phyloP scores from a whole-genome alignment of 805 yeast genomes.

The Spathaspora gorwiae region DNA sequence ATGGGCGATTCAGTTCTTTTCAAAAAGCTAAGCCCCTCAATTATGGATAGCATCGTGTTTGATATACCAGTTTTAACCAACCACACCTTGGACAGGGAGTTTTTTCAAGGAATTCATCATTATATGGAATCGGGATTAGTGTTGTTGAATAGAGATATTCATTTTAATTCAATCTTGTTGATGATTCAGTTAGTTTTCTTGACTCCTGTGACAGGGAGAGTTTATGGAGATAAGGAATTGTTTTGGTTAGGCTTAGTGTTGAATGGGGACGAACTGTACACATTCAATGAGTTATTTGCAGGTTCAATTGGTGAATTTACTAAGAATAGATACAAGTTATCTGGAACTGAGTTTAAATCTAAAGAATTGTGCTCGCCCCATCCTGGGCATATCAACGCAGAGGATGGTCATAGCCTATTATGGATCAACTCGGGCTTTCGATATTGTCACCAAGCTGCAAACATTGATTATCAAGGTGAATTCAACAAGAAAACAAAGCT shows the following conservation, averaged over 20 bases:
- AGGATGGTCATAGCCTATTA: constrained; percentile 30
- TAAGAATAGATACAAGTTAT: constrained; percentile 19
- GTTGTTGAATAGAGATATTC: constrained; percentile 22
- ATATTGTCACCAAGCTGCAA: constrained; percentile 24
- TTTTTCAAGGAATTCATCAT: constrained; percentile 33
- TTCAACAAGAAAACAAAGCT: constrained; percentile 16
- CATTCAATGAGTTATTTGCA: constrained; percentile 47
- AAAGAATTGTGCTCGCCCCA: constrained; percentile 38
- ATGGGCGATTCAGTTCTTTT: constrained; percentile 38
- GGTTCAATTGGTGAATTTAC: constrained; percentile 47
- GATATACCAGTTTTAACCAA: constrained; percentile 30
- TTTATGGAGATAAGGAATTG: constrained; percentile 77
- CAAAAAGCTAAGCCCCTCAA: constrained; percentile 40
- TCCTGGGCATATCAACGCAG: constrained; percentile 35
- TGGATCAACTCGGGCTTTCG: constrained; percentile 43
- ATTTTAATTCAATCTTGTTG: constrained; percentile 25
- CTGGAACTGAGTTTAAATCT: constrained; percentile 17
- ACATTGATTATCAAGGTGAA: constrained; percentile 16
- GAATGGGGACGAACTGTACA: constrained; percentile 48
- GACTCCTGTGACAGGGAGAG: constrained; percentile 16
- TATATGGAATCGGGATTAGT: constrained; percentile 37
- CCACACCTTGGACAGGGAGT: constrained; percentile 24
- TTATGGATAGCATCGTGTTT: constrained; percentile 16
- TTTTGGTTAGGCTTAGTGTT: constrained; percentile 64
- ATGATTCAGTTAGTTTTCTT: constrained; percentile 24